Percentiles rank a stretch among this genome's conserved stretches.
Conservation (phyloP, 345 rosid species). For the Psidium guajava region DNA sequence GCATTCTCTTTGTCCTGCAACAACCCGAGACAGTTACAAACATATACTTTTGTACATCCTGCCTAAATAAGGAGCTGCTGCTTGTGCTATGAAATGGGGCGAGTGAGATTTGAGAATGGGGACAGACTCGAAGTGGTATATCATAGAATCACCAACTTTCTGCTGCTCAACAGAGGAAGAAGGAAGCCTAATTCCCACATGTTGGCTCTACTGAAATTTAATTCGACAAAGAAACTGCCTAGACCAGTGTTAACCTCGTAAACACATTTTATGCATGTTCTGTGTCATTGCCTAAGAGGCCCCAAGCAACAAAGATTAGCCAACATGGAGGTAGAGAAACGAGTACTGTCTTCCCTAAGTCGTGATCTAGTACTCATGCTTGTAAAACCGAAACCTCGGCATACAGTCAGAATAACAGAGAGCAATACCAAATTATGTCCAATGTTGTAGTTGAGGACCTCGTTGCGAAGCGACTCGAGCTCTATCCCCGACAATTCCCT, state of each 20-base stretch:
- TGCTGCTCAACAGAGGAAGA: neutral
- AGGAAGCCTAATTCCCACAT: neutral
- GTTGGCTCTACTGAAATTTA: neutral
- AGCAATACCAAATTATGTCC: conserved; percentile 55
- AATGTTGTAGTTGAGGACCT: conserved; percentile 46
- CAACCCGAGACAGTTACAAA: neutral
- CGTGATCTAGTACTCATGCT: neutral
- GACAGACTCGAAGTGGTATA: neutral
- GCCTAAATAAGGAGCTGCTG: neutral
- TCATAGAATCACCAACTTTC: neutral
- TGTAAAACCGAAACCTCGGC: neutral
- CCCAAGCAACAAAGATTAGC: neutral
- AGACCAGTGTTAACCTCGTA: neutral
- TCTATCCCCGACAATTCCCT: conserved; percentile 61
- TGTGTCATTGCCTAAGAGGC: conserved; percentile 15
- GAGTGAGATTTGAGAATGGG: neutral
- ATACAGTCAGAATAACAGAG: neutral
- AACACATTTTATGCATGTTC: neutral
- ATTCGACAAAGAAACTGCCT: neutral
- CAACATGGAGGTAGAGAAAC: neutral
- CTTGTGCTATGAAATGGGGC: neutral
- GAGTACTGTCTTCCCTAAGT: neutral
- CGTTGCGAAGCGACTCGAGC: conserved; percentile 51
- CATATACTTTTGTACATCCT: neutral
- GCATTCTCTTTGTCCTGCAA: conserved; percentile 2